These are phyloP conservation scores for Aspergillus proliferans DNA, from an alignment of 2,329 filamentous ascomycete genomes.

Conservation along the genomic window DNA sequence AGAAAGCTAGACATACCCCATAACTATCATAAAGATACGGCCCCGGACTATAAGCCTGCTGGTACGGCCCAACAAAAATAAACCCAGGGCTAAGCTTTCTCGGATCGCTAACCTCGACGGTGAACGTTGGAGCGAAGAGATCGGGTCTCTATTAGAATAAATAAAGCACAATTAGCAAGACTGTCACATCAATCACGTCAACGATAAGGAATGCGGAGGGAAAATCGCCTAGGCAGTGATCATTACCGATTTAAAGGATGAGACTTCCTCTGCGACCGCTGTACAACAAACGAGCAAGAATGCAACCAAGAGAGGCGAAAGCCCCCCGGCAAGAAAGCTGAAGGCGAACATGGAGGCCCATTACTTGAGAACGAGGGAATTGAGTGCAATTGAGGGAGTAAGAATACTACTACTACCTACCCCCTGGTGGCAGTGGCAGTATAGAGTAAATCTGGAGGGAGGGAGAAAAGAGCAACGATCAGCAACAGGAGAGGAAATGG, in stretches of 20 bases:
- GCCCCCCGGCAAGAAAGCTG: conserved; percentile 7
- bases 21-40: conserved; percentile 49
- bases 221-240: not conserved
- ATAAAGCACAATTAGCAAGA: not conserved
- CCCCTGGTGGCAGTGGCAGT: conserved; percentile 2
- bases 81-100: conserved; percentile 42
- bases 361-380: conserved; percentile 5
- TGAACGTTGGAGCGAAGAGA: conserved; percentile 31
- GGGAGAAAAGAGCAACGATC: not conserved
- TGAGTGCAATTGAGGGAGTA: conserved; percentile 2
- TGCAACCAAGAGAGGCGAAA: conserved; percentile 5
- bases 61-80: conserved; percentile 47
- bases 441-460: conserved; percentile 1
- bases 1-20: conserved; percentile 29
- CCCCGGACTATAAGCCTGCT: conserved; percentile 40
- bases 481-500: not conserved
- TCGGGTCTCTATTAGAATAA: conserved; percentile 31
- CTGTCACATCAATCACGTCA: not conserved
- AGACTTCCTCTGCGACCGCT: conserved; percentile 23
- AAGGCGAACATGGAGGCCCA: conserved; percentile 16
- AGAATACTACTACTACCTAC: no score
- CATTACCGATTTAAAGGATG: conserved; percentile 34
- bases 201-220: not conserved
- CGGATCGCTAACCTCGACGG: conserved; percentile 21
- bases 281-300: not conserved